These are phyloP conservation scores for Apiospora kogelbergensis DNA, from an alignment of 2,329 filamentous ascomycete species.

Conservation along the genomic window DNA sequence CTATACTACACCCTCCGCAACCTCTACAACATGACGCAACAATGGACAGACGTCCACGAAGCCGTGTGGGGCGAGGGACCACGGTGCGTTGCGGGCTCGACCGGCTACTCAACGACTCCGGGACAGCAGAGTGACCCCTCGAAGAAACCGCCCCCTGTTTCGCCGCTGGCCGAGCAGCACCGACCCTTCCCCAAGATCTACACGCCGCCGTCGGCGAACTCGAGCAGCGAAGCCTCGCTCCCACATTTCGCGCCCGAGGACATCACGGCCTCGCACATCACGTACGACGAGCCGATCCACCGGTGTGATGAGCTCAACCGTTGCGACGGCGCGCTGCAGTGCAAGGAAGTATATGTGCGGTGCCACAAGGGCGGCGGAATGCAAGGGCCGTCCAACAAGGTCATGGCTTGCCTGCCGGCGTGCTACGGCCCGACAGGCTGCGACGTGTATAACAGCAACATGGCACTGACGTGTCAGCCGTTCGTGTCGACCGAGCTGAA, in stretches of 20 bases:
- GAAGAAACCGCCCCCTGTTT: neutral
- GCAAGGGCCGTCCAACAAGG: neutral
- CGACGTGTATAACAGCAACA: neutral
- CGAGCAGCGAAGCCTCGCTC: neutral
- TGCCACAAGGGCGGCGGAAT: neutral
- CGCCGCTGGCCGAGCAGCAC: neutral
- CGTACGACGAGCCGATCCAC: neutral
- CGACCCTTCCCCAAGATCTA: neutral
- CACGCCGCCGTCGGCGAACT: neutral
- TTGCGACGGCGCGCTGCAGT: neutral
- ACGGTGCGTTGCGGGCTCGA: slow-evolving; percentile 18
- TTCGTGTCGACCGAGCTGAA: neutral
- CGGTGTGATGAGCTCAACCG: neutral
- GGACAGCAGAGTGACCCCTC: neutral
- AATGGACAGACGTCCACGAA: slow-evolving; percentile 50
- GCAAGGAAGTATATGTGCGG: neutral
- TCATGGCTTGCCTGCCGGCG: neutral
- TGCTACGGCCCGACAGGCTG: neutral
- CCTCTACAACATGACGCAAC: slow-evolving; percentile 46
- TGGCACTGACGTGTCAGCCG: neutral
- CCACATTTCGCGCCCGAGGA: neutral
- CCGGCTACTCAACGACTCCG: slow-evolving; percentile 12
- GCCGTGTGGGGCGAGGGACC: slow-evolving; percentile 15
- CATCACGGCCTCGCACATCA: neutral
- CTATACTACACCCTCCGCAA: slow-evolving; percentile 58